A percentile compares a stretch with the other conserved stretches of the same genome.
Conservation (phyloP, 768 basidiomycete genomes). For the Termitomyces sp. region DNA sequence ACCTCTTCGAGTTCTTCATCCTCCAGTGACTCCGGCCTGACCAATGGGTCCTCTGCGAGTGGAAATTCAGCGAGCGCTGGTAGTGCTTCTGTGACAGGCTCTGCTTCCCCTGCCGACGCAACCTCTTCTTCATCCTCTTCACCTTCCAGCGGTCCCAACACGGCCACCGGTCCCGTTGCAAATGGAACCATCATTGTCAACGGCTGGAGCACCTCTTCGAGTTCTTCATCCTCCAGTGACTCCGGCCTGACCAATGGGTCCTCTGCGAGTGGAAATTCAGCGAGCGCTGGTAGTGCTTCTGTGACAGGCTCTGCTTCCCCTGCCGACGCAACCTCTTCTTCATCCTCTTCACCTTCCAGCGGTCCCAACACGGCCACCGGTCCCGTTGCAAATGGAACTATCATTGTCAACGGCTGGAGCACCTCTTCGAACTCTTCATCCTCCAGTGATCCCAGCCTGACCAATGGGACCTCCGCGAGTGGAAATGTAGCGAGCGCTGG, state of each 20-base stretch:
- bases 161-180: constrained; percentile 37
- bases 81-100: not conserved
- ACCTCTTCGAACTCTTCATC: not conserved
- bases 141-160: constrained; percentile 35
- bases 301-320: constrained; percentile 1
- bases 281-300: constrained; percentile 4
- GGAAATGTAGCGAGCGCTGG: constrained; percentile 4
- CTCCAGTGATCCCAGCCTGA: not conserved
- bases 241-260: not conserved
- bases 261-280: not conserved
- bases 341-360: not conserved
- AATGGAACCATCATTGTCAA: constrained; percentile 44
- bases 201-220: constrained; percentile 44
- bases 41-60: not conserved
- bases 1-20: not conserved
- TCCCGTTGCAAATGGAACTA: not conserved
- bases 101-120: constrained; percentile 1
- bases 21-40: not conserved
- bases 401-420: constrained; percentile 39
- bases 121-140: constrained; percentile 9
- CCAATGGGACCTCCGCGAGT: not conserved
- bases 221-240: not conserved
- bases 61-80: constrained; percentile 3
- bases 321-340: not conserved
- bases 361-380: not conserved